Base-by-base conservation (phyloP, 306 rosid genomes). In the Malus orientalis region DNA sequence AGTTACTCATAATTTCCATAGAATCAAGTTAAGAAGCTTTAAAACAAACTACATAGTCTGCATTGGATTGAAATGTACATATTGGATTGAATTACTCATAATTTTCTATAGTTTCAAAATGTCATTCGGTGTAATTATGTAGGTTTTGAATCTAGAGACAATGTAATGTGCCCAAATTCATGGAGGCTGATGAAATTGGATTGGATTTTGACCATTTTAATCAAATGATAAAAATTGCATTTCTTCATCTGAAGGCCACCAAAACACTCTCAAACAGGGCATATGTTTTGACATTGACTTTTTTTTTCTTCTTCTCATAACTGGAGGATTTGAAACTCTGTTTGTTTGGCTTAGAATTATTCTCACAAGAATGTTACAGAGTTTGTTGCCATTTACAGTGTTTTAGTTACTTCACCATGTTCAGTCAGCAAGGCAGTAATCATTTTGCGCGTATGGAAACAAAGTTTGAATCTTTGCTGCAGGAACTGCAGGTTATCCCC, bases 401-500 rank as follows among this genome's bases (percentile, higher is more conserved):
- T 32, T 33, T 55, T 36, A 73, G 54, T 32, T 84, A 75, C 73
- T 72, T 84, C 77, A 63, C 29, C 75, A 90, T 90, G 96, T 78
- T 82, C 29, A 74, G 55, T 83, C 87, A 76, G 64, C 82, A 18
- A 8, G 74, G 69, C 57, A 60, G 75, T 53, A 71, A 86, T 74
- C 89, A 81, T 74, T 60, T 78, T 69, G 63, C 68, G 66, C 81
- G 75, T 27, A 84, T 81, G 80, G 92, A 88, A 84, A 88, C 86
- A 74, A 80, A 84, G 7, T 90, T 87, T 32, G 76, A 77, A 60
- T 38, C 78, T 65, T 82, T 87, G 76, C 89, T 92, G 11, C 78
- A 90, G 45, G 93, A 92, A 83, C 87, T 92, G 76, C 88, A 92
- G 97, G 97, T 92, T 51, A 5, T 51, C 68, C 30, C 32, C 15